These are phyloP conservation scores for Musa itinerans DNA, from an alignment of 176 grass and related monocot genomes.

Conservation along the genomic window DNA sequence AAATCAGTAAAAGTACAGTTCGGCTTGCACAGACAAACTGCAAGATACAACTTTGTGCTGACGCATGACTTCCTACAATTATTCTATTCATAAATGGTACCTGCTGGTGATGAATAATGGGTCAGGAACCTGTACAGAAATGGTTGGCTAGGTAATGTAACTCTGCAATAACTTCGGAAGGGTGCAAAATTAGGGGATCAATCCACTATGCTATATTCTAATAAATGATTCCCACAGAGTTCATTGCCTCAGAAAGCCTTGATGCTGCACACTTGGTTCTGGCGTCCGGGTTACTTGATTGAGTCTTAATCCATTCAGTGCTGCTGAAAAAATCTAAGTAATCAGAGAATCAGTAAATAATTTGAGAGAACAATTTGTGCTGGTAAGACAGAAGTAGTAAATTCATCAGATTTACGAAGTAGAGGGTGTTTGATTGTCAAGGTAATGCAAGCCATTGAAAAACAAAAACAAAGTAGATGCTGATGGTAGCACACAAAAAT, in stretches of 20 bases:
- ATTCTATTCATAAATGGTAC: too few species aligned
- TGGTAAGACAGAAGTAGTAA: not conserved
- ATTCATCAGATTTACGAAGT: too few species aligned
- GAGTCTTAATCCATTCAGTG: constrained; percentile 13
- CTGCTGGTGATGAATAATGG: too few species aligned
- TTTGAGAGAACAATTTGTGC: not conserved
- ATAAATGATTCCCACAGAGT: not conserved
- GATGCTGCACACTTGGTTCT: constrained; percentile 54
- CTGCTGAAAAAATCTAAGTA: not conserved
- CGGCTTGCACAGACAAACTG: too few species aligned
- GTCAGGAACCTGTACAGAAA: too few species aligned
- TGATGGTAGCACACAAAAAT: not conserved
- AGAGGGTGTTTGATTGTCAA: not conserved
- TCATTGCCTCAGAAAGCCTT: constrained; percentile 13
- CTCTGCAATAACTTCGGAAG: not conserved
- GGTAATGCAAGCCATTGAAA: not conserved
- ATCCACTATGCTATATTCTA: not conserved
- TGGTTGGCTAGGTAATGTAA: not conserved
- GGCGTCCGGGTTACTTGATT: constrained; percentile 55
- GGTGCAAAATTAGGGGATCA: not conserved
- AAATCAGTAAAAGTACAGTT: too few species aligned
- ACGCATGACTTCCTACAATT: too few species aligned
- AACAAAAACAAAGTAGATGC: not conserved
- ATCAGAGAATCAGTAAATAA: not conserved
- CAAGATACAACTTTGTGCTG: too few species aligned